These are phyloP conservation scores for Fusarium robinianum DNA, from an alignment of 2,329 filamentous ascomycete genomes.

Conservation along the genomic window DNA sequence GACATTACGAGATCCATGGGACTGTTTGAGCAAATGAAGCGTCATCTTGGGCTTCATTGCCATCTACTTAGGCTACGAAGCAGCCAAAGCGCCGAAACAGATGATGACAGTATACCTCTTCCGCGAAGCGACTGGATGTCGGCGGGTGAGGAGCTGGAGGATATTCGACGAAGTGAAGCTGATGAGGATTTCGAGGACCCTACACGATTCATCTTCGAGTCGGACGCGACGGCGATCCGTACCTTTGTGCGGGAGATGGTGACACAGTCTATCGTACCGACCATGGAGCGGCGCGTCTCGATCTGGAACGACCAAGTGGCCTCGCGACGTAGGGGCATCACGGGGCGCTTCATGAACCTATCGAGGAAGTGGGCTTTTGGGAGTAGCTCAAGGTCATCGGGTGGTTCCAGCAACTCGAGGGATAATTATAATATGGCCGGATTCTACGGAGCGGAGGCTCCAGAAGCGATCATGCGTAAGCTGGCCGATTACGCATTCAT, in stretches of 20 bases:
- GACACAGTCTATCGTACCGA: slow-evolving; percentile 90
- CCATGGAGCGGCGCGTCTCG: slow-evolving; percentile 90
- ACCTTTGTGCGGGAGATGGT: slow-evolving; percentile 94
- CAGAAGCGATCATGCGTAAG: slow-evolving; percentile 91
- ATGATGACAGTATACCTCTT: slow-evolving; percentile 85
- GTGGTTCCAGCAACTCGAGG: slow-evolving; percentile 53
- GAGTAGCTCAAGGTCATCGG: slow-evolving; percentile 62
- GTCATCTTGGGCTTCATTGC: slow-evolving; percentile 95
- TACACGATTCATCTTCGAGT: slow-evolving; percentile 84
- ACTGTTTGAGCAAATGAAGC: slow-evolving; percentile 98
- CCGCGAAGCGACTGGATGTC: slow-evolving; percentile 89
- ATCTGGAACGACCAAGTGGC: slow-evolving; percentile 98
- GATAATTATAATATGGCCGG: slow-evolving; percentile 81
- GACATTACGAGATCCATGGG: slow-evolving; percentile 89
- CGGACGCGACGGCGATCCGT: slow-evolving; percentile 84
- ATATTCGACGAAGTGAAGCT: slow-evolving; percentile 69
- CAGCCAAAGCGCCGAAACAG: slow-evolving; percentile 81
- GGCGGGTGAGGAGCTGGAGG: slow-evolving; percentile 79
- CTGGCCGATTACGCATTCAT: slow-evolving; percentile 96
- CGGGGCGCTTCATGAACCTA: slow-evolving; percentile 91
- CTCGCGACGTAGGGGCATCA: slow-evolving; percentile 83
- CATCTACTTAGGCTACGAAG: slow-evolving; percentile 87
- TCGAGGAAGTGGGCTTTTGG: slow-evolving; percentile 92
- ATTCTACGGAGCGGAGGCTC: slow-evolving; percentile 81
- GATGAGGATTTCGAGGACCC: slow-evolving; percentile 72